Base-by-base conservation (phyloP, 805 yeast species). In the Nakazawaea ishiwadae region DNA sequence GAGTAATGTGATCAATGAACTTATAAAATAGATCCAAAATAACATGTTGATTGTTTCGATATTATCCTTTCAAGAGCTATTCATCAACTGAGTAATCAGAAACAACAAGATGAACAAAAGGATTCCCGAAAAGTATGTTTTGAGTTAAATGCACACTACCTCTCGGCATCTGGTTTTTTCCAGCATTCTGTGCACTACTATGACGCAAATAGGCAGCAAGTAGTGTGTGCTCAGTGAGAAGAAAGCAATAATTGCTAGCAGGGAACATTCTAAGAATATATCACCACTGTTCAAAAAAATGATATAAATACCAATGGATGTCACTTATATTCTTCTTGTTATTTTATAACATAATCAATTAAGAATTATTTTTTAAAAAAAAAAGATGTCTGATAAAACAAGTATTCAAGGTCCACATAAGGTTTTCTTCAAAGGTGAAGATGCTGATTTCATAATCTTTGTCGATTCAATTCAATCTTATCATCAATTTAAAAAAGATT, bases 381-480 rank as follows among this genome's bases (percentile, higher is more conserved):
- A n/a, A 14, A 34, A 17, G 14, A 39, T 40, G 44, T 28, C 44
- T 7, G 31, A 35, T 24, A 40, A 18, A 44, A 48, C 28, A 8
- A 35, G 36, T 20, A 5, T 30, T 10, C 28, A 33, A 27, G 38
- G 38, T 30, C 72, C 73, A 44, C 49, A 56, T 45, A 82, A 73
- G 59, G 64, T 77, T 38, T 80, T 81, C 52, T 81, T 74, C 68
- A 78, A 79, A 58, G 95, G 95, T 46, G 38, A 65, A 3, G 68
- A 69, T 36, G 61, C 70, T 39, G 95, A 85, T 58, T 81, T 85
- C 47, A 66, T 81, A 31, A 71, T 82, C 31, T 83, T 84, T 57
- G 72, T 74, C 10, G 84, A 80, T 36, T 75, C 79, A 37, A 58
- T 60, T 10, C 77, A 72, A 0, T 65, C 65, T 2, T 69, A 70